A percentile compares a stretch with the other conserved stretches of the same genome.
phyloP scores from a whole-genome alignment of 139 green algal genomes.

The Chlamydomonas applanata region DNA sequence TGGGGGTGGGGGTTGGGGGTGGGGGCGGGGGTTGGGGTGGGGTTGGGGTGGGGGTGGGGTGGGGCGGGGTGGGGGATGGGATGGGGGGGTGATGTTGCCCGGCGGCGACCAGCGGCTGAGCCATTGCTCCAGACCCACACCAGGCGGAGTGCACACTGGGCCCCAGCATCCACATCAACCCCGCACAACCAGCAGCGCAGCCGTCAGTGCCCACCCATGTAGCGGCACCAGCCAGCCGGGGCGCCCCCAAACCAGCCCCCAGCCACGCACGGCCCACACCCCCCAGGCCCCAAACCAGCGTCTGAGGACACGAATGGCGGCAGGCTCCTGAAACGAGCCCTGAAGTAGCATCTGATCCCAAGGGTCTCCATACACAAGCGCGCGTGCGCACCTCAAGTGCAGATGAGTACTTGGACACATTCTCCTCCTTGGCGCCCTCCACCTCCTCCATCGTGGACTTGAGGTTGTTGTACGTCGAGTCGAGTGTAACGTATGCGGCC shows the following conservation, averaged over 20 bases:
- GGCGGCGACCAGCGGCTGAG: no score
- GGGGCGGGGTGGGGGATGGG: no score
- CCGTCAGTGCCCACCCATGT: no score
- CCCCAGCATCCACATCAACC: no score
- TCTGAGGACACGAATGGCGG: not conserved
- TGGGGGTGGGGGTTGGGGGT: not conserved
- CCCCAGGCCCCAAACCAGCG: not conserved
- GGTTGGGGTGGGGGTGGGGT: no score
- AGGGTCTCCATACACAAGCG: not conserved
- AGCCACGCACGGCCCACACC: no score
- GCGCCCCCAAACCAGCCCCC: no score
- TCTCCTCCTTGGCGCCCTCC: conserved; percentile 62
- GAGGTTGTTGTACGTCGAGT: conserved; percentile 60
- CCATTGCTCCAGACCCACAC: no score
- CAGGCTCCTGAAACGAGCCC: not conserved
- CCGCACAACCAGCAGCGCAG: no score
- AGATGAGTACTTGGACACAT: conserved; percentile 60
- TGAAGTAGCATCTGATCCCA: not conserved
- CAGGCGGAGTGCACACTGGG: no score
- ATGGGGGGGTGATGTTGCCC: no score
- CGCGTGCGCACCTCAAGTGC: conserved; percentile 52
- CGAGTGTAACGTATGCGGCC: conserved; percentile 70
- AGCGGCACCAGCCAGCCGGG: no score
- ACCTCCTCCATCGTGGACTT: conserved; percentile 68
- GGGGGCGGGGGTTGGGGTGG: not conserved